Base-by-base conservation (phyloP, 2,329 filamentous ascomycete genomes). In the Polytolypa hystricis region DNA sequence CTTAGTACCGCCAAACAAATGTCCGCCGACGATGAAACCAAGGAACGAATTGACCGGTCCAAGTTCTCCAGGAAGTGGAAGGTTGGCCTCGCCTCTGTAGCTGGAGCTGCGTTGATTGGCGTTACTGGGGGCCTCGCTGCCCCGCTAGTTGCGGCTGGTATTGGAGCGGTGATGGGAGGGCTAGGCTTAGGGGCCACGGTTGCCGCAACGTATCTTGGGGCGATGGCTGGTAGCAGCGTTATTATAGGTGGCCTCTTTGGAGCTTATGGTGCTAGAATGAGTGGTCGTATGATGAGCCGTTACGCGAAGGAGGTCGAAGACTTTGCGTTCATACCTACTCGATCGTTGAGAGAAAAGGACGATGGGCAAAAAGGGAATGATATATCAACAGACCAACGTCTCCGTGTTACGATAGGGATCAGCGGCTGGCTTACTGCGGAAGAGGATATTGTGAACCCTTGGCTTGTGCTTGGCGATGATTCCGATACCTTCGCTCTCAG, bases 171-270 rank as follows among this genome's bases (percentile, higher is more conserved):
- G 0, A 81, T 87, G 64, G 79, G 81, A 16, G 84, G 84, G 0
- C 60, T 84, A 8, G 84, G 84, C 2, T 68, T 95, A 1, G 79
- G 80, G 12, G 71, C 78, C 1, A 79, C 78, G 2, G 77, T 79
- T 15, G 81, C 84, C 8, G 84, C 86, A 14, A 77, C 77, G 1
- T 76, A 94, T 36, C 65, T 96, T 1, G 89, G 87, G 8, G 72
- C 78, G 12, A 69, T 95, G 51, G 81, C 85, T 2, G 79, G 87
- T 25, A 91, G 81, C 43, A 75, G 79, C 4, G 73, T 91, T 11
- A 67, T 86, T 28, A 80, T 94, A 19, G 89, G 87, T 11, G 77
- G 81, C 25, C 65, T 96, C 26, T 95, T 96, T 52, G 91, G 91
- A 6, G 84, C 91, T n/a, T 94, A 93, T 53, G 83, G 83, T 29